Percentiles rank a stretch among this genome's conserved stretches.
phyloP scores from a whole-genome alignment of 768 basidiomycete species.

The Hygrophoropsis aurantiaca region DNA sequence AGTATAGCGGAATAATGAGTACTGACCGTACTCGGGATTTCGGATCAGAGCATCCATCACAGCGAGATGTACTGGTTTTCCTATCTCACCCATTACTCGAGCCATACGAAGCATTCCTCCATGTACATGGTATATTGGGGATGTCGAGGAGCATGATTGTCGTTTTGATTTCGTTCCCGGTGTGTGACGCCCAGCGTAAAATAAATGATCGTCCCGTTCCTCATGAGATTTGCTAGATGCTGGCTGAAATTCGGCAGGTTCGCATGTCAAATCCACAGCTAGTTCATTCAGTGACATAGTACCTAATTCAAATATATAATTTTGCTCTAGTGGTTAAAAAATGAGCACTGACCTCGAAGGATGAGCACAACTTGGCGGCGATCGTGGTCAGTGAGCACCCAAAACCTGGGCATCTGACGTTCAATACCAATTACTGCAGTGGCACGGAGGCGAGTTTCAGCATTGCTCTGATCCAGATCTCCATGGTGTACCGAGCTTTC shows the following conservation, averaged over 20 bases:
- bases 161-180: constrained; percentile 21
- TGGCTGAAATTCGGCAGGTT: constrained; percentile 65
- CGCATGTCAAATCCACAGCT: constrained; percentile 83
- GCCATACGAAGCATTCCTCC: constrained; percentile 83
- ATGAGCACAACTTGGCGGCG: constrained; percentile 76
- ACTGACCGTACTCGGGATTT: constrained; percentile 74
- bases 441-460: constrained; percentile 44
- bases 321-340: neutral
- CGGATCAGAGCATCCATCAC: constrained; percentile 66
- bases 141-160: constrained; percentile 17
- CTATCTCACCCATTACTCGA: constrained; percentile 70
- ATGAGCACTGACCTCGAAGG: constrained; percentile 51
- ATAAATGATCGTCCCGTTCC: constrained; percentile 27
- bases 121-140: constrained; percentile 62
- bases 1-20: neutral
- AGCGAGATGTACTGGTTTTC: constrained; percentile 75
- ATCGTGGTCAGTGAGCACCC: constrained; percentile 82
- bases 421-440: constrained; percentile 67
- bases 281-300: constrained; percentile 89
- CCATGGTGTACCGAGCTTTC: constrained; percentile 50
- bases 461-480: constrained; percentile 13
- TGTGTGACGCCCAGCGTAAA: constrained; percentile 34
- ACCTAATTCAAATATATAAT: constrained; percentile 36
- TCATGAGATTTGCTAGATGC: constrained; percentile 36
- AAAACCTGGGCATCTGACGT: constrained; percentile 77